Base-by-base conservation (phyloP, 2,329 filamentous ascomycete genomes). In the Microcera coccophila region DNA sequence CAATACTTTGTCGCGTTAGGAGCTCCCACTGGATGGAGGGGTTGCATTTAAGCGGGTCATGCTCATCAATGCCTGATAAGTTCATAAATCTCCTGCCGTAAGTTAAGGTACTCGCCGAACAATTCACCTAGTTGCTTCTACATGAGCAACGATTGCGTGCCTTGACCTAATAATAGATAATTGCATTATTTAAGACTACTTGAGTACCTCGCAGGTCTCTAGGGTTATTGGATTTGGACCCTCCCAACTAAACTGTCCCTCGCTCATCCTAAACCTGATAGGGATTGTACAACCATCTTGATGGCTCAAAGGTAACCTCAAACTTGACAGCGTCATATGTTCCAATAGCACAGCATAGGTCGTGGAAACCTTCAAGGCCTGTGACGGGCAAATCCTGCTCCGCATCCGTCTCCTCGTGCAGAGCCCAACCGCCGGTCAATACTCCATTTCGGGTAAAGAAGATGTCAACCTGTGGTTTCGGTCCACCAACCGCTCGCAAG, bases 381-480 rank as follows among this genome's bases (percentile, higher is more conserved):
- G 67, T 72, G 1, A 85, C 77, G 0, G 81, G 79, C 44, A 79
- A 63, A 55, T 85, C 81, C 55, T 78, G 66, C 51, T 77, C 68
- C 3, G 70, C 66, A 61, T 91, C 87, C 40, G 78, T 74, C 69
- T 88, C 84, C 68, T 90, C 86, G 53, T 88, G 81, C 35, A 90
- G 61, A 61, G 87, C 74, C 87, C 87, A 93, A 1, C 74, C 68
- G 1, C 77, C 82, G 1, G 67, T 72, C 48, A 70, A 68, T 41
- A 58, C 61, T 1, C 87, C 87, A 51, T 88, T 75, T 31, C 81
- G 67, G 11, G 85, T 90, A 47, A 90, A 80, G 64, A 90, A 90
- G 44, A 69, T 57, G 14, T 59, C 66, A 8, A 66, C 62, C 35
- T 60, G 55, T n/a, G 59, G 59, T 42, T 55, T 54, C 4, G 53